Base-by-base conservation (phyloP, 257 asterid genomes). In the Ajuga chamaepitys region DNA sequence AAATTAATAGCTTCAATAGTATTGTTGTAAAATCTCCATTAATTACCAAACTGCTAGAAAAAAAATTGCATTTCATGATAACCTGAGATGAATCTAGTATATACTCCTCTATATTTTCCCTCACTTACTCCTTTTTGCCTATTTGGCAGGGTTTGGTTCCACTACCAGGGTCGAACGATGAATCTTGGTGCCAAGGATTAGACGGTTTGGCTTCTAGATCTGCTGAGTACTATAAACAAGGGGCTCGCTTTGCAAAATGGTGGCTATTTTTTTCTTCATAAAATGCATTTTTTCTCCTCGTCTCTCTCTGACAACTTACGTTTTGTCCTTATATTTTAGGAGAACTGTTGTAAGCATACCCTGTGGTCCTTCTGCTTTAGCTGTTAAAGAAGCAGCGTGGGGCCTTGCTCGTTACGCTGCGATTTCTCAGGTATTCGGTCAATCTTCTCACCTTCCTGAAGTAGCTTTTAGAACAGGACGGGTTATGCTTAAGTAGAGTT, bases 171-270 rank as follows among this genome's bases (percentile, higher is more conserved):
- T 89, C 97, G 54, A 85, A 89, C 79, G 72, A 88, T 54, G 98
- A 92, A 74, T 87, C 97, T n/a, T 92, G 98, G 97, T 92, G 98
- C 86, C 98, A 92, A 83, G 98, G 98, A 50, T 82, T 89, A 71
- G 98, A 92, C 56, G 98, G 98, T 58, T 62, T 92, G 85, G 98
- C 95, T 74, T 89, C 97, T 66, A 71, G 98, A 66, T 89, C 98
- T 59, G 97, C 97, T 9, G 98, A 89, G 72, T 92, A 92, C 89
- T 89, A 92, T 57, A 87, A 88, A 79, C 93, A 92, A 78, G 98
- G 98, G 52, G 98, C 97, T 40, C 91, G 97, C 30, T 92, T 92
- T 72, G 88, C 85, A 45, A 82, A 82, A 72, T 82, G 88, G 88
- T 51, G 34, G 74, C 51, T 32, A 37, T 37, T 52, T 34, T 50